phyloP scores from a whole-genome alignment of 768 basidiomycete species.

The Melanogaster broomeanus region DNA sequence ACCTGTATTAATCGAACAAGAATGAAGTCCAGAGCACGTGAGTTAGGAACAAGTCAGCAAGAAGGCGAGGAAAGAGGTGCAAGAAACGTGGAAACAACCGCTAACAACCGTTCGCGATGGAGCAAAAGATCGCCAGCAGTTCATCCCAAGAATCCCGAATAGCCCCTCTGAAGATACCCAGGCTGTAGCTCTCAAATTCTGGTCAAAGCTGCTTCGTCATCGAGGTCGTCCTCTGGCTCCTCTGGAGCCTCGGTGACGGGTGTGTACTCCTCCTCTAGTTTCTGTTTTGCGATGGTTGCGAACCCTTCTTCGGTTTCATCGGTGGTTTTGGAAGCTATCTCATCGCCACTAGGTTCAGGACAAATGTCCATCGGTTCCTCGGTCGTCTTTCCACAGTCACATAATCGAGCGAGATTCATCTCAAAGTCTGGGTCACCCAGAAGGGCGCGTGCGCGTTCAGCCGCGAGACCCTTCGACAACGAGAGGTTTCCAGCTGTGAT shows the following conservation, averaged over 20 bases:
- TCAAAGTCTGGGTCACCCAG: slow-evolving; percentile 50
- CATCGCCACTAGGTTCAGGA: slow-evolving; percentile 17
- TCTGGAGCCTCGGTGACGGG: slow-evolving; percentile 13
- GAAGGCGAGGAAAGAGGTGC: slow-evolving; percentile 1
- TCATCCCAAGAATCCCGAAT: slow-evolving; percentile 28
- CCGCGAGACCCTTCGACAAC: slow-evolving; percentile 68
- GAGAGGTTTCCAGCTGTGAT: slow-evolving; percentile 56
- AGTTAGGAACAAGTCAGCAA: slow-evolving; percentile 4
- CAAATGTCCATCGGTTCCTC: slow-evolving; percentile 15
- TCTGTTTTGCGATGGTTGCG: slow-evolving; percentile 41
- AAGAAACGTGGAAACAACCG: slow-evolving; percentile 31
- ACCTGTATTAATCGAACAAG: not conserved
- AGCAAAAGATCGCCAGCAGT: slow-evolving; percentile 35
- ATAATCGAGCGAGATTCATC: slow-evolving; percentile 44
- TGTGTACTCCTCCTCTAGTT: slow-evolving; percentile 25
- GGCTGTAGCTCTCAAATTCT: slow-evolving; percentile 6
- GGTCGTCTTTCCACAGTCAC: slow-evolving; percentile 37
- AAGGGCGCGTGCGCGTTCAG: slow-evolving; percentile 59
- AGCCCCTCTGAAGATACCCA: not conserved
- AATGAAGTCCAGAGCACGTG: not conserved
- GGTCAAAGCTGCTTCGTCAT: slow-evolving; percentile 14
- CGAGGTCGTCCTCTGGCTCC: slow-evolving; percentile 18
- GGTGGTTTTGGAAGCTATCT: slow-evolving; percentile 24
- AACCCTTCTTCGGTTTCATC: slow-evolving; percentile 56
- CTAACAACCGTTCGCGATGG: slow-evolving; percentile 30